Base-by-base conservation (phyloP, 1,139 yeast species). In the Scheffersomyces lignicola region DNA sequence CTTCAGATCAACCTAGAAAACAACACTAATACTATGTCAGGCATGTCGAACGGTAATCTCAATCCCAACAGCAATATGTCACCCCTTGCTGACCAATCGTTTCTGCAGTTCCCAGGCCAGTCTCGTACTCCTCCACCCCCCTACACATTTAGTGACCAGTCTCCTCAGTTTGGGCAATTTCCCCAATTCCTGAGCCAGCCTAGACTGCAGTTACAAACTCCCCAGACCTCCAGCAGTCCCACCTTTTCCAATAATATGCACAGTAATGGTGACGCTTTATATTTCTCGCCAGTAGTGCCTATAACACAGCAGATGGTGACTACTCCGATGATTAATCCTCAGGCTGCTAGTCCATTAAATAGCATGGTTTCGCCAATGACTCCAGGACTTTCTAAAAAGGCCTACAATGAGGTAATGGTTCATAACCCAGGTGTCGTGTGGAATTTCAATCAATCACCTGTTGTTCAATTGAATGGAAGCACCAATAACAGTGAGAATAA, bases 321-420 rank as follows among this genome's bases (percentile, higher is more conserved):
- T 15, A 26, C 29, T 16, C 29, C 29, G 8, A 15, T 8, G 5
- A 4, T 16, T 10, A 26, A 26, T 16, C n/a, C n/a, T n/a, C 18
- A 26, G 5, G 3, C 5, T 5, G 5, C 18, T 5, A 26, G 20
- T 26, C 20, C 18, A n/a, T 17, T 25, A 14, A 27, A 24, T 3
- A 28, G 29, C 5, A 33, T 36, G 18, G 34, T 38, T 21, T 31
- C 44, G n/a, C 47, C 47, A 17, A 24, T 41, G 9, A 40, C 43
- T 22, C 37, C 47, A 12, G 37, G 24, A 28, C n/a, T 22, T 18
- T 9, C 22, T n/a, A 30, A 24, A 10, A 29, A 16, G 18, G 12
- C 17, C 7, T 29, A 16, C 12, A 31, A 11, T 33, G 33, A 26
- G 3, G 23, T 18, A 8, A 18, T 23, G 29, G 27, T 29, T 15